A percentile compares a stretch with the other conserved stretches of the same genome.
These are phyloP conservation scores for Puya raimondii DNA, from an alignment of 176 grass and related monocot species.

Conservation along the genomic window DNA sequence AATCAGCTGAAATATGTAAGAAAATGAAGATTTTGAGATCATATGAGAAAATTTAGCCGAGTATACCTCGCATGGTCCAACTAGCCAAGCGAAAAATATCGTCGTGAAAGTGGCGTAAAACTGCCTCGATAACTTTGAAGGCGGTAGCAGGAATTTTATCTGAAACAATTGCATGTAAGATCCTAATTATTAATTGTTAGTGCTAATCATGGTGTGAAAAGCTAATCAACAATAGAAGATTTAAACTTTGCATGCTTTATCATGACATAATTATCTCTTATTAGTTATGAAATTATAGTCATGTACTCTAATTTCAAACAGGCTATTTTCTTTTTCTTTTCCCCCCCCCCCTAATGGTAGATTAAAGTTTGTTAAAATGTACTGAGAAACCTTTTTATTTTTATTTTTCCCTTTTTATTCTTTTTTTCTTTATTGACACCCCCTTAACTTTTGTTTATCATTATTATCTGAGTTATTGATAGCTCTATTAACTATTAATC, in stretches of 20 bases:
- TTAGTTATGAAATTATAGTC: too few species aligned
- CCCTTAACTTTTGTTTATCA: not conserved
- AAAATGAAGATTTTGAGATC: conserved; percentile 4
- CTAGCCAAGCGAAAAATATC: conserved; percentile 86
- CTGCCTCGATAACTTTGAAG: conserved; percentile 68
- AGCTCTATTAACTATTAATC: too few species aligned
- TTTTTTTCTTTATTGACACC: too few species aligned
- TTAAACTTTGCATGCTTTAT: not conserved
- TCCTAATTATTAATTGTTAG: not conserved
- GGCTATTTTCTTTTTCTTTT: too few species aligned
- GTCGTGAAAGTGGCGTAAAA: conserved; percentile 73
- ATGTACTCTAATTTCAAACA: too few species aligned
- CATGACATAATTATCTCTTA: too few species aligned
- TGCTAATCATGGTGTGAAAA: not conserved
- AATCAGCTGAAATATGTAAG: not conserved
- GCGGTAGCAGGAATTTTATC: conserved; percentile 78
- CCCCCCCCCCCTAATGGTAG: too few species aligned
- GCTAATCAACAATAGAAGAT: not conserved
- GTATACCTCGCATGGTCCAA: conserved; percentile 79
- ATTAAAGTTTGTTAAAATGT: too few species aligned
- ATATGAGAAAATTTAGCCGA: not conserved
- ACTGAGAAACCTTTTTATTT: too few species aligned
- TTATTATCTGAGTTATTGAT: too few species aligned
- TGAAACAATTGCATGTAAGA: conserved; percentile 5
- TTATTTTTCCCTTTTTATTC: too few species aligned